phyloP scores from a whole-genome alignment of 768 basidiomycete genomes.

The Tephrocybe sp. region DNA sequence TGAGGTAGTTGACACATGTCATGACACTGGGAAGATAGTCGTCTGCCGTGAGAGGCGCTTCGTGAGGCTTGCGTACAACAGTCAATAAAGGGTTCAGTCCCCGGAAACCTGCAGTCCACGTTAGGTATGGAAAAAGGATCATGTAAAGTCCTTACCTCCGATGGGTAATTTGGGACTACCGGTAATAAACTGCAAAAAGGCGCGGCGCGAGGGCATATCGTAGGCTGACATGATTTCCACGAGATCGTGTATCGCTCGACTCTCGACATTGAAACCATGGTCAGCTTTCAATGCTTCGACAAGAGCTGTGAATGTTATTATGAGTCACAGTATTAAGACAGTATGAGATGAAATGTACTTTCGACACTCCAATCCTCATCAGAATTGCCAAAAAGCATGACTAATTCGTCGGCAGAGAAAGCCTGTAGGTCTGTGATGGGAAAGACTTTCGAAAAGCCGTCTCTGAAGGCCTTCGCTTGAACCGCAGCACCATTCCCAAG shows the following conservation, averaged over 20 bases:
- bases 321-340: conserved; percentile 10
- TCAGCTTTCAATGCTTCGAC: conserved; percentile 93
- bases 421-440: conserved; percentile 86
- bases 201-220: conserved; percentile 69
- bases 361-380: conserved; percentile 97
- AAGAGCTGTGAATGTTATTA: conserved; percentile 52
- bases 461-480: conserved; percentile 89
- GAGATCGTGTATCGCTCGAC: conserved; percentile 84
- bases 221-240: conserved; percentile 85
- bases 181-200: conserved; percentile 94
- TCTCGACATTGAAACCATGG: conserved; percentile 96
- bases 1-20: conserved; percentile 98
- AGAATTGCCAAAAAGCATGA: conserved; percentile 91
- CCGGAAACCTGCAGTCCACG: conserved; percentile 68
- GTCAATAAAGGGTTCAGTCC: conserved; percentile 92
- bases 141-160: conserved; percentile 61
- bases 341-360: conserved; percentile 51
- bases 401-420: conserved; percentile 93
- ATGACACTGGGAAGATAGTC: conserved; percentile 97
- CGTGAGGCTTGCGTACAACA: conserved; percentile 95
- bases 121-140: not conserved
- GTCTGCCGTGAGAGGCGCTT: conserved; percentile 85
- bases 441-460: conserved; percentile 96
- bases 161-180: conserved; percentile 96
- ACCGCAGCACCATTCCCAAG: conserved; percentile 74